Evolutionary conservation across 1,139 yeast genomes (phyloP), one percentile per base, ranked within the genome.

Genomic region (Suhomyces bribrorum): DNA sequence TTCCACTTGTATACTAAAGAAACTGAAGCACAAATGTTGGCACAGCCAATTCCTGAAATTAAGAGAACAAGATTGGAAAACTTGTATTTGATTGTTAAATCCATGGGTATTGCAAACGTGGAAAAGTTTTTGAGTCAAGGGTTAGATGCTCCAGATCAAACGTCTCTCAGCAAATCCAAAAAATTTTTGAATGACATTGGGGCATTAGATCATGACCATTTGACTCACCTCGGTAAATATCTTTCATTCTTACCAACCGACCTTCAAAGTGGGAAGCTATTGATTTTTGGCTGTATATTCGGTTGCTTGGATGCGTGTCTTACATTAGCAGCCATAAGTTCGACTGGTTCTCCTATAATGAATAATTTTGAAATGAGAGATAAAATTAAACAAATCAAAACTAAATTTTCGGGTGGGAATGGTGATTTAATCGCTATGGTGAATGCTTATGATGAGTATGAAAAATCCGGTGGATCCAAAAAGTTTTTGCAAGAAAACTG

Each of bases 21-120:
- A 2, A 75, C 86, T 0, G 82, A 80, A 49, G 59, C 62, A 1
- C 54, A 62, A 4, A 85, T 89, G 94, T 64, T 75, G 8, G 65
- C 73, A 1, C 83, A 84, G 47, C 96, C 96, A 1, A 71, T 85
- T 13, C 97, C 98, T 0, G 98, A 92, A 57, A 90, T 92, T 40
- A 79, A 79, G 48, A 70, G 97, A 44, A 81, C 92, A 0, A 81
- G 95, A 24, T 62, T 92, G 30, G 96, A 90, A 49, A 87, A 87
- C 36, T 67, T 92, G 31, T 89, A 86, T 52, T 68, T 92, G 40
- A 79, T 83, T 36, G 95, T 89, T 8, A 88, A 89, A 56, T 77
- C 96, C 0, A 88, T 92, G 95, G 96, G 95, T 0, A 76, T 90
- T 18, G 66, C 69, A 5, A 74, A 86, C 46, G 96, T 89, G 0